Percentiles rank a stretch among this genome's conserved stretches.
Conservation (phyloP, 768 basidiomycete species). For the Leccinum broughii region DNA sequence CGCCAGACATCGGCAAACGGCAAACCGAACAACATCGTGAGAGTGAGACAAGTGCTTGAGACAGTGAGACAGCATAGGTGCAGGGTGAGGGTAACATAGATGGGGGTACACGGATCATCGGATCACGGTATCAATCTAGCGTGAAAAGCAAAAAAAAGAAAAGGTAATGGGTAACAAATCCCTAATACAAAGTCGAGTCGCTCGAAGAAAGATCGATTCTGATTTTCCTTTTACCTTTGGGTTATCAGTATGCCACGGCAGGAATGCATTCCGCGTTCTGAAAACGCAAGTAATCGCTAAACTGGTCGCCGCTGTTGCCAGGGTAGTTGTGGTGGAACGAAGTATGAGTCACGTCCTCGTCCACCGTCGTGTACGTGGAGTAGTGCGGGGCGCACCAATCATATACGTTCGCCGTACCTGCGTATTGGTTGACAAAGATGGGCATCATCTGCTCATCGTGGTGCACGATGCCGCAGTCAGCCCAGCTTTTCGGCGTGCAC, state of each 20-base stretch:
- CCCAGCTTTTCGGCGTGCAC: constrained; percentile 29
- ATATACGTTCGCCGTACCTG: constrained; percentile 13
- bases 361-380: constrained; percentile 3
- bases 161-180: not conserved
- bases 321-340: constrained; percentile 15
- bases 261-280: constrained; percentile 18
- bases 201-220: too few species aligned
- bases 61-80: constrained; percentile 3
- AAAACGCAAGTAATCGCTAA: constrained; percentile 21
- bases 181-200: not conserved
- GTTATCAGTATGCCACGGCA: constrained; percentile 22
- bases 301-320: not conserved
- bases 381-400: constrained; percentile 29
- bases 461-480: constrained; percentile 20
- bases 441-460: constrained; percentile 21
- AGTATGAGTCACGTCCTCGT: not conserved
- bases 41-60: not conserved
- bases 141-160: not conserved
- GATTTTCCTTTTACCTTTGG: constrained; percentile 1
- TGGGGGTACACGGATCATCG: not conserved
- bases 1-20: not conserved
- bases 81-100: constrained; percentile 5
- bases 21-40: not conserved
- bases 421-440: constrained; percentile 32
- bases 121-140: constrained; percentile 7